A percentile compares a stretch with the other conserved stretches of the same genome.
phyloP scores from a whole-genome alignment of 345 rosid genomes.

The Dipteronia sinensis region DNA sequence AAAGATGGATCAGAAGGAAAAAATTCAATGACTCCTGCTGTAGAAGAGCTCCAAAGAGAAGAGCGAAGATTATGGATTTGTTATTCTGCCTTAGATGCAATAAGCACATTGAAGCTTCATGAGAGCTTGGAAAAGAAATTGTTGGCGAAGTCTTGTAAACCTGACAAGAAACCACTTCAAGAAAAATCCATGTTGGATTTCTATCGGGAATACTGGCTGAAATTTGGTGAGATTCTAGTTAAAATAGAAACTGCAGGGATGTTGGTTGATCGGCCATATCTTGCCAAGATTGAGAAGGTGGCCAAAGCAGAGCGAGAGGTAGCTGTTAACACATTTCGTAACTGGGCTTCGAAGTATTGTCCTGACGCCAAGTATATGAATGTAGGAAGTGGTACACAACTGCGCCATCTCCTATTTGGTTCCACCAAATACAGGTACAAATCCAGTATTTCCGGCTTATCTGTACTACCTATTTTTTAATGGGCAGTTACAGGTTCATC shows the following conservation, averaged over 20 bases:
- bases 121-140: constrained; percentile 68
- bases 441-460: not conserved
- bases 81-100: constrained; percentile 91
- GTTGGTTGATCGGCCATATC: constrained; percentile 81
- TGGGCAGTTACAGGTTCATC: not conserved
- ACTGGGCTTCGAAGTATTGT: constrained; percentile 88
- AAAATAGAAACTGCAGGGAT: constrained; percentile 91
- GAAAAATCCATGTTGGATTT: constrained; percentile 73
- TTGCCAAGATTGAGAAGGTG: constrained; percentile 77
- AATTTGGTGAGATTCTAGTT: constrained; percentile 87
- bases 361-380: constrained; percentile 23
- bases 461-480: not conserved
- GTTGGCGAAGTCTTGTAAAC: constrained; percentile 52
- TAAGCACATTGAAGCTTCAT: constrained; percentile 82
- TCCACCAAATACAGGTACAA: constrained; percentile 67
- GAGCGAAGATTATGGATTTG: constrained; percentile 80
- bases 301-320: constrained; percentile 79
- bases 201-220: constrained; percentile 73
- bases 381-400: constrained; percentile 87
- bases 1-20: constrained; percentile 96
- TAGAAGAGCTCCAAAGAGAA: constrained; percentile 84
- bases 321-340: constrained; percentile 72
- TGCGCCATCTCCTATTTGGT: constrained; percentile 85
- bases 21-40: constrained; percentile 59
- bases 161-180: constrained; percentile 47